Percentiles rank a stretch among this genome's conserved stretches.
phyloP scores from a whole-genome alignment of 192 early-diverging fungal species.

The Backusella luteola region DNA sequence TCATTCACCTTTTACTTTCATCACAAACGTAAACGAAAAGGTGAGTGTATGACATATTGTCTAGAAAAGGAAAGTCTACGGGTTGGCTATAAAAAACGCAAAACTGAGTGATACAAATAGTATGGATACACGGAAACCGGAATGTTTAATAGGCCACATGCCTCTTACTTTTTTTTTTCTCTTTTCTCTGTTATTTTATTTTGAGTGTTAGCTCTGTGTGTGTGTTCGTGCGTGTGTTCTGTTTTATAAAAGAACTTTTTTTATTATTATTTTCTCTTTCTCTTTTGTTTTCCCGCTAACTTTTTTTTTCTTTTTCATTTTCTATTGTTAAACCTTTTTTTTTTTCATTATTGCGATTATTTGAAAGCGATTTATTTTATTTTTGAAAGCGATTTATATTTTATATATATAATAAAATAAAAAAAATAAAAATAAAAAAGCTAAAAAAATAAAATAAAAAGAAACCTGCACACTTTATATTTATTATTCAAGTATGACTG shows the following conservation, averaged over 20 bases:
- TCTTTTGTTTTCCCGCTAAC: no score
- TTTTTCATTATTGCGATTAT: no score
- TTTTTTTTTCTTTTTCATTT: no score
- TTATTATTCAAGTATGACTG: constrained; percentile 14
- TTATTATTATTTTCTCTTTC: no score
- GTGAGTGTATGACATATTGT: neutral
- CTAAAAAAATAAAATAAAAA: neutral
- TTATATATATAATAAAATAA: neutral
- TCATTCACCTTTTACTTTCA: neutral
- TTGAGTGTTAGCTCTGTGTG: neutral
- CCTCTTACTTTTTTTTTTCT: constrained; percentile 3
- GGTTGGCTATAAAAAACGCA: neutral
- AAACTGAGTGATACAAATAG: constrained; percentile 2
- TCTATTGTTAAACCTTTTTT: neutral
- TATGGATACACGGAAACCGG: neutral
- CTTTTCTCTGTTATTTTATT: neutral
- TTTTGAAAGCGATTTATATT: constrained; percentile 1
- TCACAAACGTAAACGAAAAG: neutral
- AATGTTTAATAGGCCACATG: constrained; percentile 8
- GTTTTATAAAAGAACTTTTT: neutral
- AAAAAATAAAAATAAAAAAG: neutral
- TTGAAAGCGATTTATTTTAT: neutral
- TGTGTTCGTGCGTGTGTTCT: neutral
- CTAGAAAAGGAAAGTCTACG: neutral
- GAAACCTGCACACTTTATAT: neutral